A percentile compares a stretch with the other conserved stretches of the same genome.
Evolutionary conservation across 768 basidiomycete species (phyloP).

Genomic region (Tricholoma matsutake): DNA sequence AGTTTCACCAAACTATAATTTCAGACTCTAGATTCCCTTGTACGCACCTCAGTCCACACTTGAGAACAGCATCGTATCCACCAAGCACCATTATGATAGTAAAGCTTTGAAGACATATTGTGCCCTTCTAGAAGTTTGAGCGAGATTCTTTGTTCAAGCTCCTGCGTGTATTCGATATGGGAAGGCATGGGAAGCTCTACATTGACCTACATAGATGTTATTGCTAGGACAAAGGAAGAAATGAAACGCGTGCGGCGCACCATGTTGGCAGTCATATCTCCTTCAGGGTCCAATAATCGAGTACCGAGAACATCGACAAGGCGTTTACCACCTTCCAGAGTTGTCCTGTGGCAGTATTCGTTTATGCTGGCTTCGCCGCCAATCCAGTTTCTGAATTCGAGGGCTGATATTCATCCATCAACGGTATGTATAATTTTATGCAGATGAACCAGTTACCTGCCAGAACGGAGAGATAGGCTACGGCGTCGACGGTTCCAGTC

Average conservation of each 20-base stretch:
- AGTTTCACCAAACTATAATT: background rate
- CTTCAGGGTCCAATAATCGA: constrained; percentile 50
- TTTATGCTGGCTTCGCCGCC: constrained; percentile 77
- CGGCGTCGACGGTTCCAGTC: constrained; percentile 61
- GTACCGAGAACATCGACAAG: constrained; percentile 64
- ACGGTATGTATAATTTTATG: background rate
- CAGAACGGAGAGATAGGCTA: constrained; percentile 49
- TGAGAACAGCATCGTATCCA: constrained; percentile 41
- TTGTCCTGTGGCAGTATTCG: constrained; percentile 63
- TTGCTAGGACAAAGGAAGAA: background rate
- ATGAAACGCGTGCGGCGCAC: constrained; percentile 29
- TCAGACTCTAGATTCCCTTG: background rate
- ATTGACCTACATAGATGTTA: background rate
- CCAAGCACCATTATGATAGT: constrained; percentile 35
- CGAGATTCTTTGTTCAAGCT: constrained; percentile 23
- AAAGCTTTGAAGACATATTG: constrained; percentile 31
- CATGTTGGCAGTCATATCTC: constrained; percentile 68
- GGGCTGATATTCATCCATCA: constrained; percentile 36
- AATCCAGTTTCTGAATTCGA: constrained; percentile 68
- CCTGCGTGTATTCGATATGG: constrained; percentile 12
- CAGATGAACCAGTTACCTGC: background rate
- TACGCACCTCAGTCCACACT: constrained; percentile 36
- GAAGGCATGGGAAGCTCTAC: constrained; percentile 27
- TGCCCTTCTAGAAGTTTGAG: constrained; percentile 26
- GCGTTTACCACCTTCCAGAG: constrained; percentile 58